These are phyloP conservation scores for Allium cepa DNA, from an alignment of 106 monocot genomes.

Conservation along the genomic window DNA sequence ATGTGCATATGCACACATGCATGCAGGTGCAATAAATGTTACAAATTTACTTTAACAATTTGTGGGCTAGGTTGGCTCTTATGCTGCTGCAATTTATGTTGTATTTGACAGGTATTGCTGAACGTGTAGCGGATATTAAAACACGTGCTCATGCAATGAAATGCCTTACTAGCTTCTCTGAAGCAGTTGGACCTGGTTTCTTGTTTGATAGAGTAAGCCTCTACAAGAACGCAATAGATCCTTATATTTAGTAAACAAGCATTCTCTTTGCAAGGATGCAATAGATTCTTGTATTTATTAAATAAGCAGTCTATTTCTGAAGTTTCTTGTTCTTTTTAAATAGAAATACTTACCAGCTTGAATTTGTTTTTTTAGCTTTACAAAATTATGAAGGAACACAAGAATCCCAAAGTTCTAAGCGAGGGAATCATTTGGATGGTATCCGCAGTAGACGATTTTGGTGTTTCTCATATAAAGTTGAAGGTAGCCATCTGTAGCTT, in stretches of 20 bases:
- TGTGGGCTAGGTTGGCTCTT: too few relatives aligned
- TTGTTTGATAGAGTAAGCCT: conserved; percentile 83
- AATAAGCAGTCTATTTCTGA: not conserved
- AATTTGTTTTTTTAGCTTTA: conserved; percentile 49
- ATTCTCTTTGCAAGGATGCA: not conserved
- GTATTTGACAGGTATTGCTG: conserved; percentile 61
- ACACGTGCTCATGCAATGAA: conserved; percentile 95
- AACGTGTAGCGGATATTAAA: conserved; percentile 98
- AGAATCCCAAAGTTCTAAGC: conserved; percentile 97
- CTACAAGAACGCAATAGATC: not conserved
- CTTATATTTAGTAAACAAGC: conserved; percentile 7
- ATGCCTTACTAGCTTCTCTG: conserved; percentile 89
- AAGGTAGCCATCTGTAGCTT: conserved; percentile 39
- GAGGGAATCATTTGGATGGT: conserved; percentile 98
- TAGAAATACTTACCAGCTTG: not conserved
- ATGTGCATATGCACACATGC: too few relatives aligned
- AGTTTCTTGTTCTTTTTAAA: not conserved
- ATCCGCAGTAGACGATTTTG: conserved; percentile 96
- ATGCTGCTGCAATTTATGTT: too few relatives aligned
- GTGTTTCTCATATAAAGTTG: conserved; percentile 78
- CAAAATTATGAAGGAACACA: conserved; percentile 99
- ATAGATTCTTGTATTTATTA: conserved; percentile 2
- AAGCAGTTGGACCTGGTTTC: conserved; percentile 97
- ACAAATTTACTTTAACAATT: too few relatives aligned
- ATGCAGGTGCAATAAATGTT: too few relatives aligned